Conservation (phyloP, 2,329 filamentous ascomycete species). For the Cladorrhinum sp. region DNA sequence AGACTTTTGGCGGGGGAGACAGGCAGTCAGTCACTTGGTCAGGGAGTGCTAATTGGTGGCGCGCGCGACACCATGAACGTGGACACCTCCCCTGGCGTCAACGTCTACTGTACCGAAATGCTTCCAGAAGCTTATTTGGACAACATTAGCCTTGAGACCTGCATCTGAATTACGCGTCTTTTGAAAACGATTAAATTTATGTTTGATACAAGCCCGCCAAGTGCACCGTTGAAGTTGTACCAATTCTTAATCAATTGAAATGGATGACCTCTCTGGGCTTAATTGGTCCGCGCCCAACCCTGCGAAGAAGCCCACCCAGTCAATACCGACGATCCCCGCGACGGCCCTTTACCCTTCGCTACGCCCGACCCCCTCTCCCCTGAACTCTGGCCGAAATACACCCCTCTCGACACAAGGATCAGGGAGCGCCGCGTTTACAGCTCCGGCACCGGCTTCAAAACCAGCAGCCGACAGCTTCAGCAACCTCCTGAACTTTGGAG, state of each 20-base stretch:
- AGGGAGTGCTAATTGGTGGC: neutral
- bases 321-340: slow-evolving; percentile 43
- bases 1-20: neutral
- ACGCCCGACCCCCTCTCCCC: slow-evolving; percentile 55
- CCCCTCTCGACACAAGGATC: slow-evolving; percentile 52
- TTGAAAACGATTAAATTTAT: neutral
- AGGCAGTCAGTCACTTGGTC: too few relatives aligned
- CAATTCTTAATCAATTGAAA: slow-evolving; percentile 28
- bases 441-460: slow-evolving; percentile 41
- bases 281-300: slow-evolving; percentile 51
- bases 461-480: slow-evolving; percentile 72
- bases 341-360: slow-evolving; percentile 48
- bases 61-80: neutral
- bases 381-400: slow-evolving; percentile 54
- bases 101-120: neutral
- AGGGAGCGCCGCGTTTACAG: slow-evolving; percentile 43
- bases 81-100: neutral
- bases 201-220: neutral
- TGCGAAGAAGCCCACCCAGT: slow-evolving; percentile 38
- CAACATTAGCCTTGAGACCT: neutral
- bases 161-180: neutral
- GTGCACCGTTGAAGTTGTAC: neutral
- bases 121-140: neutral
- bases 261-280: slow-evolving; percentile 62
- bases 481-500: slow-evolving; percentile 65